Base-by-base conservation (phyloP, 2,329 filamentous ascomycete genomes). In the Trichoderma lentiforme region DNA sequence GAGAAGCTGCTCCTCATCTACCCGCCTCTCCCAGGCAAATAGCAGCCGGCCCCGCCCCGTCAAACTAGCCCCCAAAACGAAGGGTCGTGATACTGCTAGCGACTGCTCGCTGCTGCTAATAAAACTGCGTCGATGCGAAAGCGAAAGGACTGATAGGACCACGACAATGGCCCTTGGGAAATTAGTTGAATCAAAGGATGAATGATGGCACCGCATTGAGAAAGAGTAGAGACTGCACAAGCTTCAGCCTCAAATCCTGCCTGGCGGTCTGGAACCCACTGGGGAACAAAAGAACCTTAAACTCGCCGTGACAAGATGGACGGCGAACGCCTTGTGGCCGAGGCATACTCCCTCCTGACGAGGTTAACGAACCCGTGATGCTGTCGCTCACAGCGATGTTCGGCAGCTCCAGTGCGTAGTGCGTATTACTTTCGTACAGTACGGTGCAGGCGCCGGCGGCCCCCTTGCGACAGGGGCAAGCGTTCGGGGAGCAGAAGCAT, bases 231-330 rank as follows among this genome's bases (percentile, higher is more conserved):
- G 39, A 21, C 66, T 53, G 34, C 18, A 18, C 53, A 39, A 51
- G 66, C 56, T 69, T 69, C 66, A 69, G 66, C 66, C 66, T 60
- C 66, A 69, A 69, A 69, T 69, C 66, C 66, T 60, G 36, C 36
- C 53, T 61, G 56, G 66, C 56, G 56, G 66, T 69, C 66, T 69
- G 36, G 66, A 61, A 43, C 66, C 43, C 36, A 36, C 51, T 8
- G 11, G 26, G 66, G 66, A 24, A 69, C 66, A 69, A 69, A 69
- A 69, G 66, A 69, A 69, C 66, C 66, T 69, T 69, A 69, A 60
- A 69, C 43, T 12, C 12, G 11, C 57, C n/a, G 28, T 32, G 57
- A 15, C 51, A 47, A 68, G 34, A 68, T 39, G 34, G 57, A n/a
- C 43, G 47, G 30, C 47, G 66, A 68, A 58, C 57, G 39, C 66